Evolutionary conservation across 2,329 filamentous ascomycete genomes (phyloP).

Genomic region (Phyllosticta paracitricarpa): DNA sequence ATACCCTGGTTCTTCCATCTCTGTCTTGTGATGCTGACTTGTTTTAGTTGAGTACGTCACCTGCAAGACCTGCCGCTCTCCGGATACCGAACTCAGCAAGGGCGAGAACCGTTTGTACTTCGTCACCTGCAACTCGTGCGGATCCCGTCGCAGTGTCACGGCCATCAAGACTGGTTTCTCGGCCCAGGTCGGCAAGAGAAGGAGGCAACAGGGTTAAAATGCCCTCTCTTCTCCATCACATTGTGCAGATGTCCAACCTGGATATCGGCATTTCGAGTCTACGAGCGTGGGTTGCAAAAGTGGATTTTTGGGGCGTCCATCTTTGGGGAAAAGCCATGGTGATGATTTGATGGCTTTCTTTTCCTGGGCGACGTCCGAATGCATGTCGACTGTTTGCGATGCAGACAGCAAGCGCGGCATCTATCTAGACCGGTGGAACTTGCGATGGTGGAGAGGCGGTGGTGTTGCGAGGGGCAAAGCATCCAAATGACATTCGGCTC

Average conservation of each 20-base stretch:
- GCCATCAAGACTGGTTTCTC: slow-evolving; percentile 99
- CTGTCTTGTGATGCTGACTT: slow-evolving; percentile 15
- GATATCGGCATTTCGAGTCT: not conserved
- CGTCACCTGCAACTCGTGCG: slow-evolving; percentile 78
- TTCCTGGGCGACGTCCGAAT: not conserved
- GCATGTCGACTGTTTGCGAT: not conserved
- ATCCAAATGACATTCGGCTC: not conserved
- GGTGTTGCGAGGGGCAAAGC: not conserved
- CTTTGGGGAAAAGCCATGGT: not conserved
- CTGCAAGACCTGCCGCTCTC: slow-evolving; percentile 94
- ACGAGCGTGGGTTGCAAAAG: not conserved
- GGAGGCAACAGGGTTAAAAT: slow-evolving; percentile 75
- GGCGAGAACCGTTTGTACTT: slow-evolving; percentile 99
- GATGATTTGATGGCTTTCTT: not conserved
- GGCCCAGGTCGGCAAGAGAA: slow-evolving; percentile 97
- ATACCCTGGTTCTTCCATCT: slow-evolving; percentile 15
- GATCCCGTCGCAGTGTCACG: slow-evolving; percentile 68
- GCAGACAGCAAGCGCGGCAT: not conserved
- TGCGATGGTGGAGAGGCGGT: not conserved
- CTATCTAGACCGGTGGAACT: not conserved
- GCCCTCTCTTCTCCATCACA: not conserved
- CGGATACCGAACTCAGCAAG: slow-evolving; percentile 94
- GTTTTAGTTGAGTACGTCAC: slow-evolving; percentile 82
- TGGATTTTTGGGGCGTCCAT: not conserved
- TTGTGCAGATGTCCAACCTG: not conserved